A percentile compares a stretch with the other conserved stretches of the same genome.
phyloP scores from a whole-genome alignment of 2,329 filamentous ascomycete species.

The Phaeoacremonium minimum region DNA sequence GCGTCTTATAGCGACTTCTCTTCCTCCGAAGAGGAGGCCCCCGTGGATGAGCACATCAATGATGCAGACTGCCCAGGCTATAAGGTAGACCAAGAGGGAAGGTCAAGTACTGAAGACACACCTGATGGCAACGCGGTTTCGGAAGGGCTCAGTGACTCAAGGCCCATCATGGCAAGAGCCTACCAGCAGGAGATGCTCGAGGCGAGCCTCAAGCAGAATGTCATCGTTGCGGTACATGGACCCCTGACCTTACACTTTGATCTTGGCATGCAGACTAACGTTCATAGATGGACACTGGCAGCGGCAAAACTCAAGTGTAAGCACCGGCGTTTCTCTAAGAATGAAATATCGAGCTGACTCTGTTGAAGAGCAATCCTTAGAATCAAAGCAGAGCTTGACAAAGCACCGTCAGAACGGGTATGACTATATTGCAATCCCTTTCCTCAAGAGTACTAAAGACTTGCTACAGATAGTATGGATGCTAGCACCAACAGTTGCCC shows the following conservation, averaged over 20 bases:
- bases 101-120: no score
- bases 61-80: neutral
- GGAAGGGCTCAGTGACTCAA: no score
- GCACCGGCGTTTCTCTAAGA: conserved; percentile 15
- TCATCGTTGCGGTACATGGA: conserved; percentile 71
- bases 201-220: conserved; percentile 62
- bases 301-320: conserved; percentile 75
- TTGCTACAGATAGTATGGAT: conserved; percentile 62
- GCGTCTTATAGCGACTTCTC: conserved; percentile 8
- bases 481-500: conserved; percentile 62
- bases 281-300: conserved; percentile 72
- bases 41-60: neutral
- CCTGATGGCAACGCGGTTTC: no score
- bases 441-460: conserved; percentile 10
- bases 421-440: conserved; percentile 4
- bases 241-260: no score
- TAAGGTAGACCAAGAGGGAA: no score
- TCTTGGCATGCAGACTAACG: no score
- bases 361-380: conserved; percentile 58
- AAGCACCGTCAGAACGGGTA: conserved; percentile 49
- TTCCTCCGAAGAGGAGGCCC: conserved; percentile 1
- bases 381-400: conserved; percentile 61
- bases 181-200: conserved; percentile 78
- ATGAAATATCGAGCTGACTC: conserved; percentile 12
- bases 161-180: conserved; percentile 43